Evolutionary conservation across 805 yeast genomes (phyloP).

Genomic region (Hanseniaspora taiwanica): DNA sequence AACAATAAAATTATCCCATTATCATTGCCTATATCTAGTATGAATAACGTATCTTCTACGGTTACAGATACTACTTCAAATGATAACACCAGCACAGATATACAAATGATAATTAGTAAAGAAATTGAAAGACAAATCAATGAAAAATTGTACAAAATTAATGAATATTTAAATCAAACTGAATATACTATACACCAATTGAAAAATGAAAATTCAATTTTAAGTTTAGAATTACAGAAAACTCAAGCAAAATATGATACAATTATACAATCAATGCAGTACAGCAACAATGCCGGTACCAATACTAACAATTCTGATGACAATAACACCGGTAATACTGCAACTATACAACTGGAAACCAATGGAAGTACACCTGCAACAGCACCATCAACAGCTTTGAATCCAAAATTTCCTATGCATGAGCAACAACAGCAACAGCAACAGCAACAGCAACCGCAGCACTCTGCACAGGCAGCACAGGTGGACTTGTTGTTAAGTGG

Average conservation of each 20-base stretch:
- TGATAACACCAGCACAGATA: not conserved
- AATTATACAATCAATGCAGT: slow-evolving; percentile 44
- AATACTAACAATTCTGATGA: too few relatives aligned
- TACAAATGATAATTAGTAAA: too few relatives aligned
- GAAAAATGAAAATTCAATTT: slow-evolving; percentile 14
- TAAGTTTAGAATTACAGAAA: slow-evolving; percentile 26
- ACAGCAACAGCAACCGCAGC: not conserved
- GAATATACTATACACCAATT: slow-evolving; percentile 15
- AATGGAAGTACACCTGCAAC: not conserved
- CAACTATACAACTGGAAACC: not conserved
- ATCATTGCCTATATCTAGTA: too few relatives aligned
- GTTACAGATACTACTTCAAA: too few relatives aligned
- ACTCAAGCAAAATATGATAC: slow-evolving; percentile 49
- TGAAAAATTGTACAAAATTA: too few relatives aligned
- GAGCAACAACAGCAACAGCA: slow-evolving; percentile 5
- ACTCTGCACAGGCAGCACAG: not conserved
- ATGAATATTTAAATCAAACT: slow-evolving; percentile 21
- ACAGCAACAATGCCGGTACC: slow-evolving; percentile 28
- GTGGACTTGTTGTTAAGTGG: slow-evolving; percentile 20
- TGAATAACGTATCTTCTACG: too few relatives aligned
- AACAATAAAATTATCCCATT: too few relatives aligned
- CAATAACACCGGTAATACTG: too few relatives aligned
- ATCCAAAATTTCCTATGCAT: not conserved
- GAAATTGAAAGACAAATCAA: too few relatives aligned
- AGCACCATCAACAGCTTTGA: too few relatives aligned